phyloP scores from a whole-genome alignment of 805 yeast species.

The Millerago galiae region DNA sequence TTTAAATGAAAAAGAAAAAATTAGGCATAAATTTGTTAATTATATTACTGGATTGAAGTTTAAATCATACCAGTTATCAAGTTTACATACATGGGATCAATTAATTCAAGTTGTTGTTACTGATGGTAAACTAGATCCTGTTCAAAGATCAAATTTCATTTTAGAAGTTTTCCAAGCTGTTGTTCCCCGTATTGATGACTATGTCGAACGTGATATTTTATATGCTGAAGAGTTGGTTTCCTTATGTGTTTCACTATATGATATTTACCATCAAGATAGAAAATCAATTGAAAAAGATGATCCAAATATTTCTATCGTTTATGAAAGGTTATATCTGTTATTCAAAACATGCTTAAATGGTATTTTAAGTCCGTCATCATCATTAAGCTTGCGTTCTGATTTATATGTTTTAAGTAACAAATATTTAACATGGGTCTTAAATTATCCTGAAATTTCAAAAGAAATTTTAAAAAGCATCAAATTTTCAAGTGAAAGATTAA shows the following conservation, averaged over 20 bases:
- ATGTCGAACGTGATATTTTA: conserved; percentile 54
- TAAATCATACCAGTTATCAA: conserved; percentile 47
- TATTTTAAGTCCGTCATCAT: conserved; percentile 60
- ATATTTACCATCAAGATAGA: conserved; percentile 48
- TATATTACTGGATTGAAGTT: conserved; percentile 41
- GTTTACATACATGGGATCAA: conserved; percentile 79
- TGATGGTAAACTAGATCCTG: conserved; percentile 45
- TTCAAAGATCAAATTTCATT: conserved; percentile 53
- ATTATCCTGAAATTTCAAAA: conserved; percentile 34
- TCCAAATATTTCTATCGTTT: conserved; percentile 34
- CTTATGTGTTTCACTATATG: conserved; percentile 63
- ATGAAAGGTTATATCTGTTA: conserved; percentile 55
- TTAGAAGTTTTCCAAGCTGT: conserved; percentile 70
- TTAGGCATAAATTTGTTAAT: conserved; percentile 34
- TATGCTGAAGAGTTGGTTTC: conserved; percentile 77
- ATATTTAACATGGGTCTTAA: conserved; percentile 48
- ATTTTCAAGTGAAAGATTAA: conserved; percentile 51
- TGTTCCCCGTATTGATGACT: conserved; percentile 71
- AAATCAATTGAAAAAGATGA: conserved; percentile 25
- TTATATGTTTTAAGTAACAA: conserved; percentile 68
- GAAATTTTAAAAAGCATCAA: conserved; percentile 50
- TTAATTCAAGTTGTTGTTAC: conserved; percentile 66
- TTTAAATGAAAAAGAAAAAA: conserved; percentile 18
- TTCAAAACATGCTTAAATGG: conserved; percentile 74
- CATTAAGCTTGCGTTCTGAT: conserved; percentile 67